Percentiles rank a stretch among this genome's conserved stretches.
Conservation (phyloP, 1,284 basidiomycete genomes). For the Sanghuangporus baumii region DNA sequence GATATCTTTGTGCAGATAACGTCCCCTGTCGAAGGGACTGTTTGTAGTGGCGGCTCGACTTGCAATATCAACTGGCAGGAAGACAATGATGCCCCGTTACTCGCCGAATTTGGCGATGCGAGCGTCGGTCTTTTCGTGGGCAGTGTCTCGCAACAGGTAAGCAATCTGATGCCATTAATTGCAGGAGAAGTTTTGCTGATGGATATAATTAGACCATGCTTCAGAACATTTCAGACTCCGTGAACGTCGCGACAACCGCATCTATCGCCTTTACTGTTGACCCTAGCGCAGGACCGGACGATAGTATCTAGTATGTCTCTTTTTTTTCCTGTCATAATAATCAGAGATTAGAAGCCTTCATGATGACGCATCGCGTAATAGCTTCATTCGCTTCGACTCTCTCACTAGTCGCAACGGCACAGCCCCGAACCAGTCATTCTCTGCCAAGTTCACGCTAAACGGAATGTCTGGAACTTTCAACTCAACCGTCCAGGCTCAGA, state of each 20-base stretch:
- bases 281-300: slow-evolving; percentile 54
- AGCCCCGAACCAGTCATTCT: slow-evolving; percentile 68
- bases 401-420: slow-evolving; percentile 37
- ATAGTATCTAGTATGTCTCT: slow-evolving; percentile 51
- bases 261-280: slow-evolving; percentile 57
- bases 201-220: slow-evolving; percentile 47
- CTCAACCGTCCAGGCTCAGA: slow-evolving; percentile 43
- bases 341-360: not conserved
- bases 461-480: slow-evolving; percentile 65
- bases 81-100: slow-evolving; percentile 45
- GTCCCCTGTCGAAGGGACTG: slow-evolving; percentile 46
- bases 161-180: slow-evolving; percentile 12
- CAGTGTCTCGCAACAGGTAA: slow-evolving; percentile 54
- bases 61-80: slow-evolving; percentile 69
- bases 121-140: slow-evolving; percentile 69
- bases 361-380: slow-evolving; percentile 23
- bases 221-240: slow-evolving; percentile 49
- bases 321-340: not conserved
- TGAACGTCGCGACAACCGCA: slow-evolving; percentile 55
- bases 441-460: slow-evolving; percentile 67
- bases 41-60: slow-evolving; percentile 52
- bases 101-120: slow-evolving; percentile 54
- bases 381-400: slow-evolving; percentile 74
- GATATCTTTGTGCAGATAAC: slow-evolving; percentile 43
- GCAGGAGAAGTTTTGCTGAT: slow-evolving; percentile 3